These are phyloP conservation scores for Hypomyces rosellus DNA, from an alignment of 2,329 filamentous ascomycete genomes.

Conservation along the genomic window DNA sequence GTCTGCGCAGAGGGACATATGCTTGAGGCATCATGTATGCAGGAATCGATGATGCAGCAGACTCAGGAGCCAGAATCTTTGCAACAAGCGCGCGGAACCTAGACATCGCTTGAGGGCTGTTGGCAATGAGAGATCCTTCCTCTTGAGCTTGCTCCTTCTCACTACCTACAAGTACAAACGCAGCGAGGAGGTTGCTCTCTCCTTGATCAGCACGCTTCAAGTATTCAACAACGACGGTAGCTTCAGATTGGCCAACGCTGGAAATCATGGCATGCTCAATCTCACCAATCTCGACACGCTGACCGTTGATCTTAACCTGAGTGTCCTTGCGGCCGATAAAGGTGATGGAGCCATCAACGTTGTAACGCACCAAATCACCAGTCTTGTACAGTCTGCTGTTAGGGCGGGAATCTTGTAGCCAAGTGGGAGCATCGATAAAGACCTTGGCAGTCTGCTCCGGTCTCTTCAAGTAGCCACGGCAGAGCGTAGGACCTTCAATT, in stretches of 20 bases:
- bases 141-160: neutral
- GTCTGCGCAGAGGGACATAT: constrained; percentile 20
- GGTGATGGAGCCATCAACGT: constrained; percentile 32
- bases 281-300: constrained; percentile 41
- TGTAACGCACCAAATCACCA: constrained; percentile 39
- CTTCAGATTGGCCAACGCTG: constrained; percentile 15
- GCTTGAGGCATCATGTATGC: constrained; percentile 29
- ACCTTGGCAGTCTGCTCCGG: constrained; percentile 35
- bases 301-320: constrained; percentile 53
- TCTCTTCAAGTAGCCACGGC: constrained; percentile 42
- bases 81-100: neutral
- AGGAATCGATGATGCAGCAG: constrained; percentile 19
- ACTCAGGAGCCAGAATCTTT: neutral
- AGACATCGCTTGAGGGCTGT: too few relatives aligned
- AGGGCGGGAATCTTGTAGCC: neutral
- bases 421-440: constrained; percentile 23
- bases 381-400: constrained; percentile 33
- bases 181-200: neutral
- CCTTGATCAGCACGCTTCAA: neutral
- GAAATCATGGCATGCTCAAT: constrained; percentile 23
- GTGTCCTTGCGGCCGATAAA: constrained; percentile 49
- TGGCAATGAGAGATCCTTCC: neutral
- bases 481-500: constrained; percentile 37
- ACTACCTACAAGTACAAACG: neutral
- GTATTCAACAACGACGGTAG: neutral